Percentiles rank a stretch among this genome's conserved stretches.
Evolutionary conservation across 441 rosid species (phyloP).

Genomic region (Rhodomyrtus psidioides): DNA sequence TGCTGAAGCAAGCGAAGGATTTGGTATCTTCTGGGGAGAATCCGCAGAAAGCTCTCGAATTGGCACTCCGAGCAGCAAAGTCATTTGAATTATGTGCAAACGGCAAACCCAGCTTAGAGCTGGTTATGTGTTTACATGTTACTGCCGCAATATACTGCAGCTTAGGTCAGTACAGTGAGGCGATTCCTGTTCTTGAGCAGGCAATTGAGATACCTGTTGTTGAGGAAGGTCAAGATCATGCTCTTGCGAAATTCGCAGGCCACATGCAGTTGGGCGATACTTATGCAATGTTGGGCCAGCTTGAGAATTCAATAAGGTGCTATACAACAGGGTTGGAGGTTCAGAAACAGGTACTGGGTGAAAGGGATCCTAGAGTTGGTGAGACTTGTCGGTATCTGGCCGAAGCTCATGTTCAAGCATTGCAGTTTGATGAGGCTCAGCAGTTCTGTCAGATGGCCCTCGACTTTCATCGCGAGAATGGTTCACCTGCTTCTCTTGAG

Average conservation of each 20-base stretch:
- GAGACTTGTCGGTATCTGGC: conserved; percentile 67
- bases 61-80: conserved; percentile 52
- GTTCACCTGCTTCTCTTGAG: conserved; percentile 41
- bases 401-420: conserved; percentile 62
- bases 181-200: conserved; percentile 48
- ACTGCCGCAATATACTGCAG: conserved; percentile 51
- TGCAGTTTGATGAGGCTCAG: conserved; percentile 57
- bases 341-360: conserved; percentile 51
- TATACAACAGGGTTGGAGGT: conserved; percentile 46
- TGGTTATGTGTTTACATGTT: conserved; percentile 63
- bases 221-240: conserved; percentile 54
- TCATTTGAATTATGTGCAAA: conserved; percentile 41
- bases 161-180: conserved; percentile 47
- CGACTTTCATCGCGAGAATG: conserved; percentile 42
- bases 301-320: conserved; percentile 49
- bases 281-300: conserved; percentile 58
- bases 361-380: conserved; percentile 54
- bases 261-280: conserved; percentile 78
- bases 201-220: conserved; percentile 41
- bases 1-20: conserved; percentile 61
- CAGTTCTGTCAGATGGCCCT: conserved; percentile 46
- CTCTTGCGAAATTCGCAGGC: conserved; percentile 58
- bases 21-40: conserved; percentile 53
- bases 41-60: conserved; percentile 47
- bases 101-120: conserved; percentile 44